Conservation (phyloP, 192 early-diverging fungal genomes). For the Coemansia sp. region DNA sequence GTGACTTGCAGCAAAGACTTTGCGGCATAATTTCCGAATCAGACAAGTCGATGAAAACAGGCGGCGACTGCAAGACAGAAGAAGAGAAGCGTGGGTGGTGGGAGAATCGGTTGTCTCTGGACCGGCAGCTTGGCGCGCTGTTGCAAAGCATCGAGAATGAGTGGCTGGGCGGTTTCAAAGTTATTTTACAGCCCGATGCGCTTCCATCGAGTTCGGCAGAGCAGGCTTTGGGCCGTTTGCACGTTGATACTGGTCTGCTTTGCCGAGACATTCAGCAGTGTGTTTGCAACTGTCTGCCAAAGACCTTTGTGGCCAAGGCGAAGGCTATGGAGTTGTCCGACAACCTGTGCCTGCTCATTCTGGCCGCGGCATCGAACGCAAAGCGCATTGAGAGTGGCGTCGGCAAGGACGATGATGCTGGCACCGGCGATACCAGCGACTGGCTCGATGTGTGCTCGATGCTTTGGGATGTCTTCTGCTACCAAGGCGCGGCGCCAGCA, state of each 20-base stretch:
- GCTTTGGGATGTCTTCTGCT: slow-evolving; percentile 56
- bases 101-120: slow-evolving; percentile 65
- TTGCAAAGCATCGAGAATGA: slow-evolving; percentile 63
- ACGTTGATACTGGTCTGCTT: not conserved
- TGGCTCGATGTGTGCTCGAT: slow-evolving; percentile 41
- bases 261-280: slow-evolving; percentile 11
- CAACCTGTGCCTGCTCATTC: slow-evolving; percentile 55
- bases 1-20: slow-evolving; percentile 49
- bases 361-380: slow-evolving; percentile 43
- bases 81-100: slow-evolving; percentile 81
- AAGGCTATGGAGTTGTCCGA: slow-evolving; percentile 9
- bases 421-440: slow-evolving; percentile 41
- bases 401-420: no score
- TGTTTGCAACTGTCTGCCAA: slow-evolving; percentile 8
- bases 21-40: slow-evolving; percentile 64
- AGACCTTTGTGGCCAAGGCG: slow-evolving; percentile 23
- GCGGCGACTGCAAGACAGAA: slow-evolving; percentile 47
- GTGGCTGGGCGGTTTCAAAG: slow-evolving; percentile 85
- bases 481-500: slow-evolving; percentile 48
- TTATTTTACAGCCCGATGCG: slow-evolving; percentile 11
- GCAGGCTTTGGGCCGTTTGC: not conserved
- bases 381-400: no score
- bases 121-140: slow-evolving; percentile 61
- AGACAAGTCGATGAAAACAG: slow-evolving; percentile 61
- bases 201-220: not conserved